Percentiles rank a stretch among this genome's conserved stretches.
phyloP scores from a whole-genome alignment of 768 basidiomycete species.

The Clathrus columnatus region DNA sequence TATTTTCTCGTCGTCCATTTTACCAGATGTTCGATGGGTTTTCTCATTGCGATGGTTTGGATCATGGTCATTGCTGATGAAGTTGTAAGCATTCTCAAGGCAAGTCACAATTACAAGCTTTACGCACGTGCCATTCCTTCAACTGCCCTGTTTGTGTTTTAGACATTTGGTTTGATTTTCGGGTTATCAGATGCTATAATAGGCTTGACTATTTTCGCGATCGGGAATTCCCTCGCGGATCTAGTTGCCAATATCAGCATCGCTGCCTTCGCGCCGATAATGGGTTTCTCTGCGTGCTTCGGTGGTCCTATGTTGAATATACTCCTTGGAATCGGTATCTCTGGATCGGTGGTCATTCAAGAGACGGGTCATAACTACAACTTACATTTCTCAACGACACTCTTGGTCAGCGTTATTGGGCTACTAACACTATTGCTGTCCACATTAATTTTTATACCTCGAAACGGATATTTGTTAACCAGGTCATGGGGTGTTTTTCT shows the following conservation, averaged over 20 bases:
- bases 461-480: slow-evolving; percentile 75
- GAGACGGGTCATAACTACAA: slow-evolving; percentile 45
- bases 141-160: slow-evolving; percentile 6
- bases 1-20: slow-evolving; percentile 48
- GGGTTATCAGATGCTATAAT: slow-evolving; percentile 96
- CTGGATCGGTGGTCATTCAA: slow-evolving; percentile 77
- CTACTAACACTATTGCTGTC: slow-evolving; percentile 65
- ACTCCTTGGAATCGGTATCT: slow-evolving; percentile 83
- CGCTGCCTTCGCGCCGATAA: slow-evolving; percentile 85
- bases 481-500: slow-evolving; percentile 76
- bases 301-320: slow-evolving; percentile 92
- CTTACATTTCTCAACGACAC: slow-evolving; percentile 74
- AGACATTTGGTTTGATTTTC: slow-evolving; percentile 92
- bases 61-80: slow-evolving; percentile 98
- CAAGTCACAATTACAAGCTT: slow-evolving; percentile 31
- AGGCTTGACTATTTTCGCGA: slow-evolving; percentile 91
- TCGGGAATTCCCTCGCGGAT: slow-evolving; percentile 94
- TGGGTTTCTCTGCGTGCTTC: slow-evolving; percentile 94
- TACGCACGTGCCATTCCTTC: neutral
- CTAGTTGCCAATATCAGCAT: slow-evolving; percentile 96
- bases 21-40: slow-evolving; percentile 82
- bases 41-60: slow-evolving; percentile 87
- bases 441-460: slow-evolving; percentile 77
- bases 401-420: slow-evolving; percentile 76
- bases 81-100: slow-evolving; percentile 84